A percentile compares a stretch with the other conserved stretches of the same genome.
Evolutionary conservation across 2,329 filamentous ascomycete species (phyloP).

Genomic region (Pseudopithomyces chartarum): DNA sequence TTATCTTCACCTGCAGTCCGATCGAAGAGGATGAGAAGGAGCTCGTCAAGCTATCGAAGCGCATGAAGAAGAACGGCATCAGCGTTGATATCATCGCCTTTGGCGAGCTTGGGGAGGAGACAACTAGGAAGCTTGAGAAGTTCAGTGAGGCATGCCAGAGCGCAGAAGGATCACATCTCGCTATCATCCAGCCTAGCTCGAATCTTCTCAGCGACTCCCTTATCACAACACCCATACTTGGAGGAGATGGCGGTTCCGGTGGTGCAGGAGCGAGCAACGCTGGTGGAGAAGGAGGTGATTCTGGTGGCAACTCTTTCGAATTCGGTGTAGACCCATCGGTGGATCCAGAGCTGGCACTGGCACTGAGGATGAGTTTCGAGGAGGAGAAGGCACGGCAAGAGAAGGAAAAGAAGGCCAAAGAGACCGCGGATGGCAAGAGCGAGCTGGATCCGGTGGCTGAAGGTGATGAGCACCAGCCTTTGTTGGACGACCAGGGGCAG

Average conservation of each 20-base stretch:
- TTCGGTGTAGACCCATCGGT: slow-evolving; percentile 90
- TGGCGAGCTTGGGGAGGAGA: slow-evolving; percentile 89
- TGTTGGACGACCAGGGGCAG: slow-evolving; percentile 68
- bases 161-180: slow-evolving; percentile 85
- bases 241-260: slow-evolving; percentile 73
- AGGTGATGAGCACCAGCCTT: slow-evolving; percentile 63
- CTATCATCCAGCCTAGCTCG: slow-evolving; percentile 86
- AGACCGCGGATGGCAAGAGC: slow-evolving; percentile 72
- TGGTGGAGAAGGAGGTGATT: slow-evolving; percentile 58
- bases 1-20: slow-evolving; percentile 94
- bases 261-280: slow-evolving; percentile 58
- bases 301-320: slow-evolving; percentile 70
- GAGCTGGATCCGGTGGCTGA: slow-evolving; percentile 82
- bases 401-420: slow-evolving; percentile 78
- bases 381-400: slow-evolving; percentile 95
- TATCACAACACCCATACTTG: slow-evolving; percentile 84
- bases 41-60: slow-evolving; percentile 87
- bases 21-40: slow-evolving; percentile 88
- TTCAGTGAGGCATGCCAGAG: slow-evolving; percentile 95
- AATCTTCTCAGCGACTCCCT: slow-evolving; percentile 93
- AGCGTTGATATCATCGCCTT: slow-evolving; percentile 95
- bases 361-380: slow-evolving; percentile 95
- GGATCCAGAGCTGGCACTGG: slow-evolving; percentile 92
- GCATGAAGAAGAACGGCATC: slow-evolving; percentile 98
- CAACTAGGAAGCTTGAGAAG: slow-evolving; percentile 83